Evolutionary conservation across 2,329 filamentous ascomycete genomes (phyloP), one percentile per base, ranked within the genome.

Genomic region (Scedosporium minutisporum): DNA sequence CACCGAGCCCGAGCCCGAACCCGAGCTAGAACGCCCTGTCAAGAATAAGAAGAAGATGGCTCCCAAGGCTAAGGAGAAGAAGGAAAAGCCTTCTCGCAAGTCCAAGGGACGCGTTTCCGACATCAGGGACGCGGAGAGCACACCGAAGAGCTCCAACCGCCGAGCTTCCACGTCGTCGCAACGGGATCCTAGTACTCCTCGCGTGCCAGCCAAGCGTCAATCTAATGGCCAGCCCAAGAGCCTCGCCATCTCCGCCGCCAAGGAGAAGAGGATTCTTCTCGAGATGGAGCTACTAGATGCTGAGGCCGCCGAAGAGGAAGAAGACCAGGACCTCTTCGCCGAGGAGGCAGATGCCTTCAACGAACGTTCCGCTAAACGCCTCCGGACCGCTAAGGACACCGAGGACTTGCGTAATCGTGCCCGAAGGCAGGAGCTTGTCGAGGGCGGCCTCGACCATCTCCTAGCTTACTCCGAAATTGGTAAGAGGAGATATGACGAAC

Each of bases 401-500:
- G 92, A 97, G 69, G 71, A 76, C 21, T 74, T 78, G 38, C 88
- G 87, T 69, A 85, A 85, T 67, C 88, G 88, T 74, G 78, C 83
- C 68, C 79, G 87, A 64, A 77, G 82, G 57, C 72, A 71, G 58
- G 87, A 90, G 74, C 88, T 79, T 77, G 84, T 74, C 74, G 82
- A 71, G 67, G 79, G 70, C 69, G 83, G 77, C 73, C 84, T 73
- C 69, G 86, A 72, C 73, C 87, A 87, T 61, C 83, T 97, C 60
- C 80, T 80, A 62, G 80, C 80, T 53, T 89, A 93, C 69, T 85
- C 88, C 59, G 82, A 86, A 60, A 81, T 85, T 18, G 91, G 91
- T 46, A 89, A 89, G 69, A 82, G 87, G 61, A 86, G 90, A 38
- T 97, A 90, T 72, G 85, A 90, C 64, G 82, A 89, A 14, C 79